Conservation (phyloP, 306 rosid genomes). For the Cucurbita argyrosperma region DNA sequence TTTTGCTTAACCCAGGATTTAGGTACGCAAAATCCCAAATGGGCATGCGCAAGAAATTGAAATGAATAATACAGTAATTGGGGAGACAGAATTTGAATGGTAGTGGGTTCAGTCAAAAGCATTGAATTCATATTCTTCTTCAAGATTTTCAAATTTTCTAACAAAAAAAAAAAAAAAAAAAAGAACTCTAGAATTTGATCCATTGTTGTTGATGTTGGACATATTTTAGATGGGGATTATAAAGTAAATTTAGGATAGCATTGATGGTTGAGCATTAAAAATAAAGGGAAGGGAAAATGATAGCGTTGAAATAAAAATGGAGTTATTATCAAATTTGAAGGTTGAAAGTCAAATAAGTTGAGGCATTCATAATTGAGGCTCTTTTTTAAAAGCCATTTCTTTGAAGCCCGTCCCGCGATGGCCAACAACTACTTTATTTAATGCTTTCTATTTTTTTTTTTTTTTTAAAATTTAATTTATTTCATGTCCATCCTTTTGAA, state of each 20-base stretch:
- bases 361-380: neutral
- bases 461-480: neutral
- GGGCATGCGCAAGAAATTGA: conserved; percentile 81
- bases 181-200: no score
- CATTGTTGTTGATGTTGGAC: no score
- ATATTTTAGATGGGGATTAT: no score
- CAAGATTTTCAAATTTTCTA: neutral
- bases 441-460: neutral
- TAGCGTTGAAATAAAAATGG: no score
- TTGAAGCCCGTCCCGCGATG: neutral
- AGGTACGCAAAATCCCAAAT: conserved; percentile 86
- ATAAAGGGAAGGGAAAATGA: no score
- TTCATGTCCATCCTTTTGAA: neutral
- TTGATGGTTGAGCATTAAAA: no score
- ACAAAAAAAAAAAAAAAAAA: no score
- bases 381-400: neutral
- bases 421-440: neutral
- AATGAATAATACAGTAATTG: conserved; percentile 14
- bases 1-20: conserved; percentile 38
- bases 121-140: neutral
- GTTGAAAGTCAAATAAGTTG: neutral
- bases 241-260: no score
- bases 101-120: neutral
- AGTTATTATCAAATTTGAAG: no score
- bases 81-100: neutral